Evolutionary conservation across 2,329 filamentous ascomycete species (phyloP), one percentile per base, ranked within the genome.

Genomic region (Grosmannia clavigera): DNA sequence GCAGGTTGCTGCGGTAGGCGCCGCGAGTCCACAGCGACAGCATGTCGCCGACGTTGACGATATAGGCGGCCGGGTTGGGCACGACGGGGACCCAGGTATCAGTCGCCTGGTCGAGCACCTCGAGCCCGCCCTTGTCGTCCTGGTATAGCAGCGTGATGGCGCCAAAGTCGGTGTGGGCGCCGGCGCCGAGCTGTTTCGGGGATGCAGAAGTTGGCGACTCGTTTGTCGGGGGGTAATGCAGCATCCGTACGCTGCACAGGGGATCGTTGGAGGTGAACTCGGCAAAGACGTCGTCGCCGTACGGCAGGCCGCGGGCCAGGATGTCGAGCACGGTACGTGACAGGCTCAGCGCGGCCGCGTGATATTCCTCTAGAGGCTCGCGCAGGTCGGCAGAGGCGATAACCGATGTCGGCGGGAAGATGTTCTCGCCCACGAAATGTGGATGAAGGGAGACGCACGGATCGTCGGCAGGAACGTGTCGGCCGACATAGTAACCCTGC

Each of bases 61-160:
- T 78, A 52, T 76, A 77, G 1, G 76, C 78, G 31, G 73, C 76
- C 52, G 71, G 65, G 3, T 73, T 71, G 0, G 78, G 77, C 12
- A 71, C 67, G 0, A 78, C 76, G 58, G 71, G 61, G 22, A 74
- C 72, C 78, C 78, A 82, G 5, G 71, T 68, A 25, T 10, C 71
- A 67, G 73, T 74, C 22, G 71, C 61, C 19, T 70, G 68, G 61
- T 81, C 73, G 58, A 76, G 73, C 3, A 83, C 78, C 64, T 83
- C 74, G 2, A 83, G 72, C 0, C 79, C 81, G 35, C 75, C 74
- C 16, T 75, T 70, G 2, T 70, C 69, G 61, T 79, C 78, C 65
- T 82, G 80, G 3, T 82, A 72, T 12, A 83, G 74, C 35, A 83
- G 71, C 0, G 81, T 83, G 53, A 83, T 75, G 55, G 76, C 76